Evolutionary conservation across 225 moss, liverwort and hornwort genomes (phyloP), one percentile per base, ranked within the genome.

Genomic region (Ulota crispa): DNA sequence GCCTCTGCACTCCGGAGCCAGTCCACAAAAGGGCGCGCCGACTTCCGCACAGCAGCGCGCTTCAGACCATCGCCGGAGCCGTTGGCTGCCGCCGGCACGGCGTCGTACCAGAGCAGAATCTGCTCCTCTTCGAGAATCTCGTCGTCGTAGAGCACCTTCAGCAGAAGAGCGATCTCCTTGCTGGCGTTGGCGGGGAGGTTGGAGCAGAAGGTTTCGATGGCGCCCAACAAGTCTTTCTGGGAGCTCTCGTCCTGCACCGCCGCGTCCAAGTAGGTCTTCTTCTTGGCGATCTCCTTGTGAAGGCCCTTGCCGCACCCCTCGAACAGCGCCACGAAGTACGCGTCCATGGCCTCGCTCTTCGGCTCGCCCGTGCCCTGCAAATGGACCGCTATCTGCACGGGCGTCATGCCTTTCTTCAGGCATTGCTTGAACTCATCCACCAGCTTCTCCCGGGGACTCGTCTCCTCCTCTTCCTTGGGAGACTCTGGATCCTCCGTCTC

Each of bases 1-100:
- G 96, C 92, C 82, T 96, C 96, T 1, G 94, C 96, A 75, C 92
- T 93, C 11, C 91, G 89, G 36, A 96, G 92, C 96, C 96, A 96
- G 45, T 92, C 90, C 6, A 94, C 93, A 26, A 94, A 92, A 24
- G 92, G 94, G 37, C 87, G 92, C 0, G 94, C 94, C 31, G 76
- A 84, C 63, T 90, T 94, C 64, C 86, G 86, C 31, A 94, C 92
- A n/a, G 78, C 83, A 15, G 43, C 41, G 32, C 80, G 67, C 83
- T 89, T 88, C 1, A 88, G 76, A n/a, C 78, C 80, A 13, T 42
- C 61, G 3, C 70, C 82, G 0, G 82, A 81, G 14, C 85, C 86
- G 19, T 87, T 88, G 2, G 56, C 78, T 45, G 77, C 82, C 76
- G 36, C 72, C 8, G 80, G 77, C 73, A 63, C 75, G 2, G 75